Percentiles rank a stretch among this genome's conserved stretches.
Evolutionary conservation across 139 green algal species (phyloP).

Genomic region (Haematococcus sp.): DNA sequence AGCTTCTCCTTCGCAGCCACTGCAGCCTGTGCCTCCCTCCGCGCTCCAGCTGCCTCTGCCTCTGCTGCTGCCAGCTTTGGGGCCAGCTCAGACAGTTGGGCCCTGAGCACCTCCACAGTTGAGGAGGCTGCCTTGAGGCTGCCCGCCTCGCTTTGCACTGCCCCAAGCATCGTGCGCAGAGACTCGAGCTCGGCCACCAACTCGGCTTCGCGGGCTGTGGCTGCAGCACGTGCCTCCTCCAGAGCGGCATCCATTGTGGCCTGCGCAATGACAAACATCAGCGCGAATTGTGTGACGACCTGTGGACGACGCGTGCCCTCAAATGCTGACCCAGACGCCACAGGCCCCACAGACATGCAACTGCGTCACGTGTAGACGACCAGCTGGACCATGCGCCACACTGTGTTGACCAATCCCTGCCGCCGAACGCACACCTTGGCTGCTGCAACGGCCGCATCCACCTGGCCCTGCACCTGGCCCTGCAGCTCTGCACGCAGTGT

Average conservation of each 20-base stretch:
- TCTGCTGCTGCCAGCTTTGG: slow-evolving; percentile 5
- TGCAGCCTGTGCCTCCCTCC: not conserved
- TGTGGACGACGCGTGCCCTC: too few species aligned
- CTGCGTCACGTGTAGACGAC: not conserved
- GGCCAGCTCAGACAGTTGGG: too few species aligned
- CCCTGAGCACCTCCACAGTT: too few species aligned
- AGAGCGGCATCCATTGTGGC: not conserved
- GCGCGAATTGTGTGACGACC: too few species aligned
- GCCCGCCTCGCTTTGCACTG: too few species aligned
- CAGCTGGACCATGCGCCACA: not conserved
- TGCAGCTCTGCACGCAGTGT: slow-evolving; percentile 6
- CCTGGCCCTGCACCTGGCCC: not conserved
- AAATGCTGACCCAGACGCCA: not conserved
- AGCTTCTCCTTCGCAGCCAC: not conserved
- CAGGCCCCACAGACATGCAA: too few species aligned
- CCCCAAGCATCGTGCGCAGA: too few species aligned
- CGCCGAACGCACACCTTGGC: not conserved
- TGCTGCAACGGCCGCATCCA: not conserved
- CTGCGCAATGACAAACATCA: not conserved
- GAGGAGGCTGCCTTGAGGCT: too few species aligned
- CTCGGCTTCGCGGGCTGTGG: not conserved
- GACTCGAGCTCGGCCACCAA: not conserved
- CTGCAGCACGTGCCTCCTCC: not conserved
- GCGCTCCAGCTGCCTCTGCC: slow-evolving; percentile 1
- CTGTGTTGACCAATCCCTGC: too few species aligned